Evolutionary conservation across 345 rosid genomes (phyloP).

Genomic region (Syzygium grande): DNA sequence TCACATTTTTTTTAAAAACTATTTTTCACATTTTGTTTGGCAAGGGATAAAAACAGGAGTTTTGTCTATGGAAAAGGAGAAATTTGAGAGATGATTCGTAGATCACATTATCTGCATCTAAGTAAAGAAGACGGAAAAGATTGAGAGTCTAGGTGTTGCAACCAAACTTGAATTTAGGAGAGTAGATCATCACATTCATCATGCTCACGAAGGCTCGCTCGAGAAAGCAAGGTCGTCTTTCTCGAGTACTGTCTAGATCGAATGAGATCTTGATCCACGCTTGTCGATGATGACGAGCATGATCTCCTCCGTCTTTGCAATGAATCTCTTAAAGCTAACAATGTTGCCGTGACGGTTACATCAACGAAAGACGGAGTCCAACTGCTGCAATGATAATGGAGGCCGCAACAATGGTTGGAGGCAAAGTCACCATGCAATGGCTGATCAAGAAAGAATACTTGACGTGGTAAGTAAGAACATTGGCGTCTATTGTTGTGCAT

Average conservation of each 20-base stretch:
- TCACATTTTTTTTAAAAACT: not conserved
- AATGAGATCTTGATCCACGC: not conserved
- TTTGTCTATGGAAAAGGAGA: not conserved
- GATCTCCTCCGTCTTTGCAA: fast-evolving
- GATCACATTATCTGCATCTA: not conserved
- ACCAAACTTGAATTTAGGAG: not conserved
- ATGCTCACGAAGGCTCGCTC: fast-evolving
- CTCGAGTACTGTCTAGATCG: fast-evolving
- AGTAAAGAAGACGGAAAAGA: not conserved
- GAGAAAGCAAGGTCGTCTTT: not conserved
- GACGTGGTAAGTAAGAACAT: too few species aligned
- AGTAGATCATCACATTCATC: not conserved
- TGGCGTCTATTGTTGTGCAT: too few species aligned
- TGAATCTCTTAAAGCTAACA: not conserved
- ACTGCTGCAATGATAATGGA: too few species aligned
- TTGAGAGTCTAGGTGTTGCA: not conserved
- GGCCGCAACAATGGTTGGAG: too few species aligned
- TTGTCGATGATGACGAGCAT: fast-evolving
- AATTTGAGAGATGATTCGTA: not conserved
- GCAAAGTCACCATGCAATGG: too few species aligned
- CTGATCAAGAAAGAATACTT: too few species aligned
- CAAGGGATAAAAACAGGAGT: not conserved
- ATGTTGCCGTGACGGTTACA: not conserved
- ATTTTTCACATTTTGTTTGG: not conserved
- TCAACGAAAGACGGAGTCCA: fast-evolving